Percentiles rank a stretch among this genome's conserved stretches.
Conservation (phyloP, 306 rosid species). For the Argentina anserina region DNA sequence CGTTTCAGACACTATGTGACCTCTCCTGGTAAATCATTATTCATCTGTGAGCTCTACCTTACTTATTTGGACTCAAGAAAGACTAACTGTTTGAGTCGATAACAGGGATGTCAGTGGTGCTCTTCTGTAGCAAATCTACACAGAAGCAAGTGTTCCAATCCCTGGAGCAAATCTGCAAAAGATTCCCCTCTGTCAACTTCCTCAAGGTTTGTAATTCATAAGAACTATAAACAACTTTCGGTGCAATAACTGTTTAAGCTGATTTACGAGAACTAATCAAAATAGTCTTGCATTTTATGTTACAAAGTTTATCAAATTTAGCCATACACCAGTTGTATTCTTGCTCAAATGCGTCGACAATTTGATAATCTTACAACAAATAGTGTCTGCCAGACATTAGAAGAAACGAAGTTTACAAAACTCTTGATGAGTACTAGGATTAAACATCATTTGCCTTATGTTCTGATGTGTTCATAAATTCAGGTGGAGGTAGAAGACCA, state of each 20-base stretch:
- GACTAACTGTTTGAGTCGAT: neutral
- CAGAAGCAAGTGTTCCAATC: constrained; percentile 54
- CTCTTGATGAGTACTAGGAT: neutral
- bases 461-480: neutral
- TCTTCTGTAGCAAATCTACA: constrained; percentile 65
- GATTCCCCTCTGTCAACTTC: constrained; percentile 81
- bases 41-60: neutral
- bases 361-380: neutral
- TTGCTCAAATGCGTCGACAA: neutral
- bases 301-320: neutral
- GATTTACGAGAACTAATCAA: neutral
- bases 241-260: neutral
- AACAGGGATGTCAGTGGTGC: constrained; percentile 88
- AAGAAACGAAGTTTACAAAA: neutral
- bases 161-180: constrained; percentile 73
- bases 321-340: neutral
- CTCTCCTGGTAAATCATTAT: constrained; percentile 55
- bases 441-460: neutral
- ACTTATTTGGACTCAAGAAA: neutral
- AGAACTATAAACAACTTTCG: neutral
- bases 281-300: neutral
- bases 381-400: neutral
- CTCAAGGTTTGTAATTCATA: constrained; percentile 59
- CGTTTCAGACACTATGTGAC: constrained; percentile 79
- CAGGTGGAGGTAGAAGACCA: constrained; percentile 93